Base-by-base conservation (phyloP, 768 basidiomycete species). In the Boletus sensibilis region DNA sequence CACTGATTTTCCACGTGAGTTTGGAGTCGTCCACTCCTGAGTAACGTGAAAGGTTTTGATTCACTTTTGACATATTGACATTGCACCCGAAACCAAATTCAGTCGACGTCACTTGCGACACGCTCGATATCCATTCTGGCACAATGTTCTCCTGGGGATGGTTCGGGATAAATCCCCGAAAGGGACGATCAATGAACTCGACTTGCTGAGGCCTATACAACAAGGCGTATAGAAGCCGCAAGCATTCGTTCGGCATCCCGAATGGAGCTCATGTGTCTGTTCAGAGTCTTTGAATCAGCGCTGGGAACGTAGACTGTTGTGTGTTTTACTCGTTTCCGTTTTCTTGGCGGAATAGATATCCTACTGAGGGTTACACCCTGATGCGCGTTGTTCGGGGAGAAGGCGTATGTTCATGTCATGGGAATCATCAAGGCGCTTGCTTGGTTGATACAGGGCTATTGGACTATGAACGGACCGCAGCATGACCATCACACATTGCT, bases 121-220 rank as follows among this genome's bases (percentile, higher is more conserved):
- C 25, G 23, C 23, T 14, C 27, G 31, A 12, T 31, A 12, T 11
- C 31, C 31, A 31, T 31, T 31, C n/a, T n/a, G n/a, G n/a, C 61
- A 66, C 51, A 62, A 61, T 45, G 33, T 38, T 1, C 45, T 73
- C 11, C 27, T 68, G 4, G 53, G 59, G 18, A 62, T 71, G 50
- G 62, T 73, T 18, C 63, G 61, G 27, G 62, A 63, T 39, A 60
- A 64, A 42, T 37, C 60, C 9, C 62, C 66, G 0, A 66, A 58
- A 37, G 63, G 38, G 43, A 56, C 52, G 12, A 70, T 70, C 14
- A 70, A 70, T 10, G 69, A 72, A 7, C 41, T 72, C 7, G 68
- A 70, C 4, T 31, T 70, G n/a, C 55, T 72, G 31, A 57, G 53
- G n/a, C 48, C 31, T 70, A 0, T 52, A 64, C 23, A 50, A 47